Conservation (phyloP, 2,329 filamentous ascomycete species). For the Aureobasidium zeae region DNA sequence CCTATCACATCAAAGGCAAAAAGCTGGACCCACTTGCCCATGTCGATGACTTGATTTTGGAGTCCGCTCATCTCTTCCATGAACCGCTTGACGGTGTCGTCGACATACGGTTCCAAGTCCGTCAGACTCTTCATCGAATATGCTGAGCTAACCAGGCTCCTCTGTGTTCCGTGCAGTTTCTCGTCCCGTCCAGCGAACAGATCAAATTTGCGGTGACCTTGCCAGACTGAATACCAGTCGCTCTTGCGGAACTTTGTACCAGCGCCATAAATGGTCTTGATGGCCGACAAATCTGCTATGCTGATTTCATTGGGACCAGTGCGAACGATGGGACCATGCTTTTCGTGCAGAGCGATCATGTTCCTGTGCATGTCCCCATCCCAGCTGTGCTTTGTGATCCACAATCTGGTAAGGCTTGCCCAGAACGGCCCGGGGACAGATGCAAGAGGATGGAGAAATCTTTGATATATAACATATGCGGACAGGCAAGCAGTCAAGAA, state of each 20-base stretch:
- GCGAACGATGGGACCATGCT: slow-evolving; percentile 26
- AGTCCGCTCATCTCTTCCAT: slow-evolving; percentile 26
- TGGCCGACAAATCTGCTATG: slow-evolving; percentile 23
- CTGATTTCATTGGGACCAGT: slow-evolving; percentile 27
- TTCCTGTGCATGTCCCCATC: slow-evolving; percentile 25
- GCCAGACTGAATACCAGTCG: slow-evolving; percentile 34
- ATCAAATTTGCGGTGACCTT: slow-evolving; percentile 32
- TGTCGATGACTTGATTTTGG: slow-evolving; percentile 24
- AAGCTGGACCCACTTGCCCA: slow-evolving; percentile 33
- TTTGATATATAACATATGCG: slow-evolving; percentile 23
- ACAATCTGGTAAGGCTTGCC: slow-evolving; percentile 23
- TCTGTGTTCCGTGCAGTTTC: slow-evolving; percentile 29
- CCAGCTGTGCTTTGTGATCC: slow-evolving; percentile 27
- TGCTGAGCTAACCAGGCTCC: slow-evolving; percentile 27
- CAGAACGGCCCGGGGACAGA: slow-evolving; percentile 24
- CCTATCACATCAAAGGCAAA: slow-evolving; percentile 38
- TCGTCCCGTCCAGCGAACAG: slow-evolving; percentile 34
- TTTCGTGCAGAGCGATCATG: slow-evolving; percentile 25
- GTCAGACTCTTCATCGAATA: slow-evolving; percentile 33
- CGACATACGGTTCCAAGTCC: slow-evolving; percentile 33
- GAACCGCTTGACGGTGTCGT: slow-evolving; percentile 31
- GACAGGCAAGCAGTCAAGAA: slow-evolving; percentile 4
- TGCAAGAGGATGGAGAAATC: slow-evolving; percentile 22
- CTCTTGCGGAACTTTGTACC: slow-evolving; percentile 36
- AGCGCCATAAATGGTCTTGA: slow-evolving; percentile 29